Percentiles rank a stretch among this genome's conserved stretches.
These are phyloP conservation scores for Begonia masoniana DNA, from an alignment of 306 rosid species.

Conservation along the genomic window DNA sequence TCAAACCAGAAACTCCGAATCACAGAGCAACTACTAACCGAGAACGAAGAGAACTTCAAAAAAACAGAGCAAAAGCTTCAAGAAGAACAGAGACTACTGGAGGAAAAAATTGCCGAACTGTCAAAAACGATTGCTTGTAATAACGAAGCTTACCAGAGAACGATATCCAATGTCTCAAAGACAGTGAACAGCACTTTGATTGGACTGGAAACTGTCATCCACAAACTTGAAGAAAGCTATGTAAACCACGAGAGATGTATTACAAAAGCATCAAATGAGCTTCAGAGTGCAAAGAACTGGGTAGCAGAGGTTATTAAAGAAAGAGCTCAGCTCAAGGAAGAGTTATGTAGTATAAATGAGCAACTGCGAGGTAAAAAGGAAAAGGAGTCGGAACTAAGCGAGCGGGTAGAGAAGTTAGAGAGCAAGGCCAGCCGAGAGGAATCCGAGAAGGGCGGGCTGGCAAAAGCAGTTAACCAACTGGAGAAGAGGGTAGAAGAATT, in stretches of 20 bases:
- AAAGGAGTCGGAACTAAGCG: slow-evolving; percentile 22
- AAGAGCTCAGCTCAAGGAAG: slow-evolving; percentile 20
- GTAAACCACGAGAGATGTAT: slow-evolving; percentile 24
- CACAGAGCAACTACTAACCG: slow-evolving; percentile 70
- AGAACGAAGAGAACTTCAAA: slow-evolving; percentile 66
- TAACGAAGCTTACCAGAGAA: slow-evolving; percentile 37
- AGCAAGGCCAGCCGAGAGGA: slow-evolving; percentile 41
- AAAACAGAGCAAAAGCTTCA: slow-evolving; percentile 40
- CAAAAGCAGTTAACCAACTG: slow-evolving; percentile 31
- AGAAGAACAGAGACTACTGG: slow-evolving; percentile 48
- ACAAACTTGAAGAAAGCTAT: slow-evolving; percentile 26
- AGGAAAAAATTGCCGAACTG: slow-evolving; percentile 41
- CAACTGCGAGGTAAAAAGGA: slow-evolving; percentile 34
- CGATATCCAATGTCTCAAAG: slow-evolving; percentile 24
- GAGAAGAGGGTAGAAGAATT: slow-evolving; percentile 49
- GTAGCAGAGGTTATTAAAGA: slow-evolving; percentile 8
- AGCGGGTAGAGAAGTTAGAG: slow-evolving; percentile 37
- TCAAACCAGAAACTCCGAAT: slow-evolving; percentile 97
- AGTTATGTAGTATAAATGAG: slow-evolving; percentile 23
- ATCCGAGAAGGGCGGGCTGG: slow-evolving; percentile 47
- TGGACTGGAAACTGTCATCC: slow-evolving; percentile 34
- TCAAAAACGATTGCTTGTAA: slow-evolving; percentile 36
- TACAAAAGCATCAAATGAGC: slow-evolving; percentile 31
- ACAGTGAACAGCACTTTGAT: slow-evolving; percentile 21
- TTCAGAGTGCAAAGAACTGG: slow-evolving; percentile 42